These are phyloP conservation scores for Claviceps cyperi DNA, from an alignment of 2,329 filamentous ascomycete genomes.

Conservation along the genomic window DNA sequence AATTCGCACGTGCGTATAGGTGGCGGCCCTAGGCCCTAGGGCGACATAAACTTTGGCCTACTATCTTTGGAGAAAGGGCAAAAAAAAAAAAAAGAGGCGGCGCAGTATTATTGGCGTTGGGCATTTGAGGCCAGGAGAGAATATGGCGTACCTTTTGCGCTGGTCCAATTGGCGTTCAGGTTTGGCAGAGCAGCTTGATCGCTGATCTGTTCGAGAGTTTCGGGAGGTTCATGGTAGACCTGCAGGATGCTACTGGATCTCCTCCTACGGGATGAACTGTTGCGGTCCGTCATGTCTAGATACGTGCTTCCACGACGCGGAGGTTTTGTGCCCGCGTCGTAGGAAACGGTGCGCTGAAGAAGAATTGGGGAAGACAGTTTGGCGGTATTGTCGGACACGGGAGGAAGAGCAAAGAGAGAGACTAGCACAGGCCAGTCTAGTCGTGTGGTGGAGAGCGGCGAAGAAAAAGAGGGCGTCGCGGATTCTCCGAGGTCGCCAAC, in stretches of 20 bases:
- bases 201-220: constrained; percentile 94
- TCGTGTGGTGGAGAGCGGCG: constrained; percentile 5
- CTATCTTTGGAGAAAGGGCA: background rate
- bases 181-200: constrained; percentile 93
- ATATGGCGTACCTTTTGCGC: constrained; percentile 72
- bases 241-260: constrained; percentile 85
- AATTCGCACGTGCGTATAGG: background rate
- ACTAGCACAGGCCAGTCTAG: constrained; percentile 1
- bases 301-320: constrained; percentile 46
- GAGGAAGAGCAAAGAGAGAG: constrained; percentile 6
- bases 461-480: constrained; percentile 1
- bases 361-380: constrained; percentile 88
- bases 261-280: constrained; percentile 63
- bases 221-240: constrained; percentile 91
- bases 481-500: constrained; percentile 2
- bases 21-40: background rate
- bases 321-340: constrained; percentile 66
- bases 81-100: too few relatives aligned
- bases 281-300: constrained; percentile 44
- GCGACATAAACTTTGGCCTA: background rate
- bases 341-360: constrained; percentile 79
- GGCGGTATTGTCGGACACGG: constrained; percentile 53
- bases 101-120: too few relatives aligned
- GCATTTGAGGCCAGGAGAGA: background rate
- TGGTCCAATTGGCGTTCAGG: constrained; percentile 96